Percentiles rank a stretch among this genome's conserved stretches.
Evolutionary conservation across 495 filamentous ascomycete species (phyloP).

Genomic region (Hyaloscypha hepaticicola): DNA sequence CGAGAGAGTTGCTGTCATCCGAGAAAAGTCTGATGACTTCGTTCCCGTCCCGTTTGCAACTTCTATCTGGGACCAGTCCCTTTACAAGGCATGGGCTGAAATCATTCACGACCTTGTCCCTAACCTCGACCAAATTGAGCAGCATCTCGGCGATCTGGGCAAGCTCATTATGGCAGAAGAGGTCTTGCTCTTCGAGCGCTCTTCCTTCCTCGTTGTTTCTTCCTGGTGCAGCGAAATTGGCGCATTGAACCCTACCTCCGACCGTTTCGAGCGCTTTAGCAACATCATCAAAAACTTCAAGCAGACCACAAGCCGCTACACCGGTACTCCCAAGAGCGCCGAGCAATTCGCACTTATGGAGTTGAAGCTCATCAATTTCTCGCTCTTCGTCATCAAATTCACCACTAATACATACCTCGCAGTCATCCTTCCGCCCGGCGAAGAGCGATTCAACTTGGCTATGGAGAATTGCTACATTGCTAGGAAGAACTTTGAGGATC

Average conservation of each 20-base stretch:
- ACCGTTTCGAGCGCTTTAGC: constrained; percentile 89
- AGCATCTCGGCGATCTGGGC: constrained; percentile 73
- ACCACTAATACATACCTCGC: constrained; percentile 97
- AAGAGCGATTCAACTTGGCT: constrained; percentile 83
- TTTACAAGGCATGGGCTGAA: constrained; percentile 97
- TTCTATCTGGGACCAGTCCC: constrained; percentile 95
- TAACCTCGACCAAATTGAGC: constrained; percentile 86
- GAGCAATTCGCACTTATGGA: constrained; percentile 57
- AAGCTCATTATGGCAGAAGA: constrained; percentile 87
- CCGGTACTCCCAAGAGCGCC: constrained; percentile 52
- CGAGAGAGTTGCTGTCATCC: constrained; percentile 70
- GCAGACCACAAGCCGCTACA: constrained; percentile 58
- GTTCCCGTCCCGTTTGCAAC: constrained; percentile 78
- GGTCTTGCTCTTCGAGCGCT: constrained; percentile 91
- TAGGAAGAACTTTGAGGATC: constrained; percentile 67
- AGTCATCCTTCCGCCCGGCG: constrained; percentile 82
- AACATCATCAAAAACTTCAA: constrained; percentile 99
- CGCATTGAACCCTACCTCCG: constrained; percentile 77
- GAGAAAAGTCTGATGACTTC: constrained; percentile 72
- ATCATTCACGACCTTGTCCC: constrained; percentile 97
- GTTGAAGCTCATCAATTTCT: constrained; percentile 62
- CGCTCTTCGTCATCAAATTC: constrained; percentile 83
- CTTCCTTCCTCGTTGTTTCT: constrained; percentile 91
- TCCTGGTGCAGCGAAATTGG: constrained; percentile 74
- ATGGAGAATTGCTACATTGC: constrained; percentile 87